Percentiles rank a stretch among this genome's conserved stretches.
Conservation (phyloP, 225 moss, liverwort and hornwort species). For the Physcomitrium patens region DNA sequence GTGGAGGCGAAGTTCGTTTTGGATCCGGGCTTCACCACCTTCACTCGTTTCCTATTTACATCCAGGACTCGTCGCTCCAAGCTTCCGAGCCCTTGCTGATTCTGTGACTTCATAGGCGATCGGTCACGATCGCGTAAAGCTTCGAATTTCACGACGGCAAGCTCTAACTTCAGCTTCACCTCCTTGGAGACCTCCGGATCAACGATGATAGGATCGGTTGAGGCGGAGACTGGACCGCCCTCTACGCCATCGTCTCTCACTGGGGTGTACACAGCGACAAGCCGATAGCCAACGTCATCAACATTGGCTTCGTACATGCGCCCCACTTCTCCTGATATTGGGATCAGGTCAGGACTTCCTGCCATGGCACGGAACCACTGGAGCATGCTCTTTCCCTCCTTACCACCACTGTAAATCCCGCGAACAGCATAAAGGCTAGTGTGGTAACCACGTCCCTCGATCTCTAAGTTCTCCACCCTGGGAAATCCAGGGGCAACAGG, state of each 20-base stretch:
- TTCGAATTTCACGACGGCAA: slow-evolving; percentile 85
- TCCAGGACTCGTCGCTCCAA: slow-evolving; percentile 84
- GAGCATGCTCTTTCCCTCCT: slow-evolving; percentile 81
- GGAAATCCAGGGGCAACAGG: slow-evolving; percentile 71
- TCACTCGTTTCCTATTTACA: slow-evolving; percentile 88
- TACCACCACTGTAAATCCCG: slow-evolving; percentile 90
- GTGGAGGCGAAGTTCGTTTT: slow-evolving; percentile 82
- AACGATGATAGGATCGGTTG: slow-evolving; percentile 79
- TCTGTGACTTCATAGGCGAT: slow-evolving; percentile 81
- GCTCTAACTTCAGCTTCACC: slow-evolving; percentile 75
- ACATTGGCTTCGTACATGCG: slow-evolving; percentile 96
- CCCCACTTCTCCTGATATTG: slow-evolving; percentile 81
- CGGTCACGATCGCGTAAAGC: slow-evolving; percentile 82
- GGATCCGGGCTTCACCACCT: slow-evolving; percentile 87
- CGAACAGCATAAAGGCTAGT: slow-evolving; percentile 86
- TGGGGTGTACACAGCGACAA: slow-evolving; percentile 88
- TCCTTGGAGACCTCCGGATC: slow-evolving; percentile 85
- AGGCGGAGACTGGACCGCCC: slow-evolving; percentile 80
- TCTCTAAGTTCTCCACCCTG: slow-evolving; percentile 78
- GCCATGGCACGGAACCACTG: slow-evolving; percentile 97
- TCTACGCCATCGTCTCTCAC: slow-evolving; percentile 72
- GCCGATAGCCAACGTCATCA: slow-evolving; percentile 85
- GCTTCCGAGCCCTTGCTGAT: slow-evolving; percentile 72
- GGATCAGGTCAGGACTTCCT: slow-evolving; percentile 82
- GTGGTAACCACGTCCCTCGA: slow-evolving; percentile 87